Conservation (phyloP, 2,329 filamentous ascomycete genomes). For the Verticillium klebahnii region DNA sequence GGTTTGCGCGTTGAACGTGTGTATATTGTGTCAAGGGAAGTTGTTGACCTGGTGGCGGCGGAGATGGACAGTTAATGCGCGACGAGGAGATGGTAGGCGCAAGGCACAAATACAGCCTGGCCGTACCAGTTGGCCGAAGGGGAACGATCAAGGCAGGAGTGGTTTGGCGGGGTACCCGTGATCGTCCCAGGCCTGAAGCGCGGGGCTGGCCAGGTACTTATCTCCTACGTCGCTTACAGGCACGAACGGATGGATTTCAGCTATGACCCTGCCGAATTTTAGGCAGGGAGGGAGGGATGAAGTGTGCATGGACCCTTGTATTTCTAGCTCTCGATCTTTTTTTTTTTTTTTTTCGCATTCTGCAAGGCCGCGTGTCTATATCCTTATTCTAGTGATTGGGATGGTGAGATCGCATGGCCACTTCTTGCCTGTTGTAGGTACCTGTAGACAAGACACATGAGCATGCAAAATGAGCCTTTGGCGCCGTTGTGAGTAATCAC, state of each 20-base stretch:
- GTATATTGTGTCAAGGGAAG: not conserved
- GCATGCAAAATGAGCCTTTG: not conserved
- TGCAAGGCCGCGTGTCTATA: not conserved
- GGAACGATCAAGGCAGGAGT: not conserved
- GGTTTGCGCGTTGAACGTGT: not conserved
- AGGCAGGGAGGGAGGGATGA: no score
- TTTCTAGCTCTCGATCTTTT: not conserved
- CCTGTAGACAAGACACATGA: not conserved
- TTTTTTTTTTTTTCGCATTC: not conserved
- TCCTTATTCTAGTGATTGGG: not conserved
- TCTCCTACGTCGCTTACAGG: not conserved
- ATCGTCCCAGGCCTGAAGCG: not conserved
- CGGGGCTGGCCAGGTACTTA: not conserved
- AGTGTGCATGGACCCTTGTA: no score
- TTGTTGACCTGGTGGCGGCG: not conserved
- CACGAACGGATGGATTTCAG: not conserved
- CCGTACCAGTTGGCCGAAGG: not conserved
- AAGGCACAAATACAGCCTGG: not conserved
- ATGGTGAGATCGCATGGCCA: not conserved
- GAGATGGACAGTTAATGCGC: not conserved
- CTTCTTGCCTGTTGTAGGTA: no score
- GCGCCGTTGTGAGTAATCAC: not conserved
- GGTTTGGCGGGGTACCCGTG: not conserved
- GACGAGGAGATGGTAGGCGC: not conserved
- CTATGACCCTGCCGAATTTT: not conserved